These are phyloP conservation scores for Trichosporon faecale DNA, from an alignment of 1,284 basidiomycete species.

Conservation along the genomic window DNA sequence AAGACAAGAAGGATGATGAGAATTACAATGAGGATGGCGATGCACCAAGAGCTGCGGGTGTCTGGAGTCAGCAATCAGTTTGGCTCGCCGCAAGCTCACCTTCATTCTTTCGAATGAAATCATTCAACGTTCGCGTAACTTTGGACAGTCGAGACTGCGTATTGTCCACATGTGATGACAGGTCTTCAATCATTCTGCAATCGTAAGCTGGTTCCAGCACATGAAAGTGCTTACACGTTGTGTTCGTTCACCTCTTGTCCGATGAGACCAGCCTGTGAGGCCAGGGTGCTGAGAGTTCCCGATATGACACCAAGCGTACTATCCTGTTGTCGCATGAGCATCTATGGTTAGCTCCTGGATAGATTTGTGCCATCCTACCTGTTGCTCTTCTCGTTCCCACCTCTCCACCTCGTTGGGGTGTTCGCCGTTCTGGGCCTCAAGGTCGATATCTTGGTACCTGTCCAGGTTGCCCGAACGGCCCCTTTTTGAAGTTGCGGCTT, in stretches of 20 bases:
- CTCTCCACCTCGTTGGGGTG: conserved; percentile 56
- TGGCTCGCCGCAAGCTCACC: conserved; percentile 54
- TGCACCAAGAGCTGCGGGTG: conserved; percentile 69
- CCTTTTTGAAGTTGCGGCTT: neutral
- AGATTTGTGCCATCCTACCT: conserved; percentile 56
- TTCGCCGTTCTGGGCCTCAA: conserved; percentile 54
- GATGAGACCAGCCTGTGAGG: conserved; percentile 84
- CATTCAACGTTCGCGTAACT: conserved; percentile 70
- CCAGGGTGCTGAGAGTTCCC: conserved; percentile 73
- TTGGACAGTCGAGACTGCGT: conserved; percentile 67
- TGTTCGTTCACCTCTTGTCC: conserved; percentile 83
- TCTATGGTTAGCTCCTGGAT: conserved; percentile 54
- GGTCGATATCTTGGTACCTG: neutral
- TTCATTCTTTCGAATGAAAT: conserved; percentile 78
- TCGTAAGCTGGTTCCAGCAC: neutral
- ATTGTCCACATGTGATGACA: conserved; percentile 69
- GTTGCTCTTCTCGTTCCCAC: conserved; percentile 79
- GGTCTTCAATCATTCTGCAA: conserved; percentile 72
- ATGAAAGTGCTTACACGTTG: conserved; percentile 66
- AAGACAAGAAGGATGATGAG: conserved; percentile 57
- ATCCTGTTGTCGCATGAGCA: conserved; percentile 82
- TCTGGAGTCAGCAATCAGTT: conserved; percentile 53
- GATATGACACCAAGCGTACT: conserved; percentile 77
- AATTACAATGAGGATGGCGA: conserved; percentile 59
- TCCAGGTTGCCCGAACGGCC: too few relatives aligned